These are phyloP conservation scores for Diddensiella santjacobensis DNA, from an alignment of 805 yeast species.

Conservation along the genomic window DNA sequence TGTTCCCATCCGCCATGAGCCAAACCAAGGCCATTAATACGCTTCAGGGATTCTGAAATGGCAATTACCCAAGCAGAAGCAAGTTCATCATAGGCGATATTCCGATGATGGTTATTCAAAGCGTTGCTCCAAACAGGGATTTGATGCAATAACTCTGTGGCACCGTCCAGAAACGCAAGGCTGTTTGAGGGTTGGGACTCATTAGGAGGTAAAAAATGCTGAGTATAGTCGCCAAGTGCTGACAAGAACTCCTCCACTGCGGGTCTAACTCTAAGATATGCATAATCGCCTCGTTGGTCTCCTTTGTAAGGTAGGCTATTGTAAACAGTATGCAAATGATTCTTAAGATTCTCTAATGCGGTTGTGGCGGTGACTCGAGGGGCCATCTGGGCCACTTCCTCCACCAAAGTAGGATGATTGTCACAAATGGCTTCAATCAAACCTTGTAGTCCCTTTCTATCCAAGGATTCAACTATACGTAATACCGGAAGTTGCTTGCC, in stretches of 20 bases:
- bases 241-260: conserved; percentile 63
- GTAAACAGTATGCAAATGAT: conserved; percentile 43
- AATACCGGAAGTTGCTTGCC: conserved; percentile 58
- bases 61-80: conserved; percentile 54
- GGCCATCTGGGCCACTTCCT: conserved; percentile 46
- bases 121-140: conserved; percentile 61
- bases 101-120: conserved; percentile 40
- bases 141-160: conserved; percentile 55
- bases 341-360: conserved; percentile 47
- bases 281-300: conserved; percentile 68
- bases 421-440: conserved; percentile 52
- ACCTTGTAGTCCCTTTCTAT: conserved; percentile 49
- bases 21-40: conserved; percentile 38
- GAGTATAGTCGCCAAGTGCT: conserved; percentile 69
- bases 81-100: conserved; percentile 58
- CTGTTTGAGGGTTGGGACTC: conserved; percentile 52
- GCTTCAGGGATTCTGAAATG: conserved; percentile 36
- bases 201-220: conserved; percentile 68
- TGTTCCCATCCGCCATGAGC: conserved; percentile 39
- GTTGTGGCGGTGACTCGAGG: conserved; percentile 56
- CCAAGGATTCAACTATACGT: conserved; percentile 66
- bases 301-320: conserved; percentile 69
- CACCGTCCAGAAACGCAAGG: conserved; percentile 58
- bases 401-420: conserved; percentile 51
- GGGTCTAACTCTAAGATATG: conserved; percentile 69